Percentiles rank a stretch among this genome's conserved stretches.
phyloP scores from a whole-genome alignment of 306 rosid genomes.

The Arachis hypogaea region DNA sequence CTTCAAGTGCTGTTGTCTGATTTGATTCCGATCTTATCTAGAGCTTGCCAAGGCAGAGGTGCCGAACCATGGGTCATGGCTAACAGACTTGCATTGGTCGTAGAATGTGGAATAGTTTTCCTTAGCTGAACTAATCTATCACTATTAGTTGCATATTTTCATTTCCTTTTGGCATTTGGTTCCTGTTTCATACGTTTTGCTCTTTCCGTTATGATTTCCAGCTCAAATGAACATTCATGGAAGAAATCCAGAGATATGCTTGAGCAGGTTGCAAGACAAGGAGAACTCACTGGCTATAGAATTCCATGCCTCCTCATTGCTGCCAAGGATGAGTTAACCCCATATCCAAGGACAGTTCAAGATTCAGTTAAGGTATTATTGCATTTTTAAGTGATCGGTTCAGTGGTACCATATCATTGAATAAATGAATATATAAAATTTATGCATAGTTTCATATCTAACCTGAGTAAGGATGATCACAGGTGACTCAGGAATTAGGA shows the following conservation, averaged over 20 bases:
- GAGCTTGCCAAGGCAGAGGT: no score
- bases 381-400: slow-evolving; percentile 13
- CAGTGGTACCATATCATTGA: slow-evolving; percentile 20
- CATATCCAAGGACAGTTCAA: slow-evolving; percentile 76
- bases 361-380: slow-evolving; percentile 83
- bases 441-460: slow-evolving; percentile 22
- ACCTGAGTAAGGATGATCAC: slow-evolving; percentile 16
- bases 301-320: slow-evolving; percentile 90
- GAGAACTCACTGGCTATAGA: slow-evolving; percentile 76
- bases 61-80: no score
- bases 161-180: slow-evolving; percentile 34
- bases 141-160: slow-evolving; percentile 9
- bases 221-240: slow-evolving; percentile 89
- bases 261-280: slow-evolving; percentile 79
- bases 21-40: no score
- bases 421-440: neutral
- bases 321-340: slow-evolving; percentile 89
- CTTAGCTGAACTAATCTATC: slow-evolving; percentile 26
- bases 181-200: slow-evolving; percentile 24
- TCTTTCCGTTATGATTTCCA: slow-evolving; percentile 48
- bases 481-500: slow-evolving; percentile 86
- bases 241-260: slow-evolving; percentile 78
- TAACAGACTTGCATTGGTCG: neutral
- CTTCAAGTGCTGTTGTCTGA: no score
- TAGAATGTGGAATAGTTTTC: slow-evolving; percentile 17